A percentile compares a stretch with the other conserved stretches of the same genome.
These are phyloP conservation scores for Zymoseptoria passerinii DNA, from an alignment of 2,329 filamentous ascomycete genomes.

Conservation along the genomic window DNA sequence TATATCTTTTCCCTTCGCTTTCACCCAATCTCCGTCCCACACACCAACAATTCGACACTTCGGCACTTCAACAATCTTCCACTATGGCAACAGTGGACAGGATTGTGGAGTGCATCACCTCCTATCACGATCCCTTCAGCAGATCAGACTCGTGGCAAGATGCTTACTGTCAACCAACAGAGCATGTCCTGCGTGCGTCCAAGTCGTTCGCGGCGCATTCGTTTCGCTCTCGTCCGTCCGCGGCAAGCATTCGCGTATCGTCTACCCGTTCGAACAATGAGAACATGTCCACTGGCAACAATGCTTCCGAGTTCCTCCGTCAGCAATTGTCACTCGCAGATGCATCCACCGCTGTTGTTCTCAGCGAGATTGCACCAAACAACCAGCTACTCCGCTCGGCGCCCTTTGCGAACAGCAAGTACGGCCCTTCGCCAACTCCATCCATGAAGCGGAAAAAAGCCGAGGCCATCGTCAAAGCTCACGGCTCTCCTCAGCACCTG, in stretches of 20 bases:
- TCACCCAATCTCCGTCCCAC: neutral
- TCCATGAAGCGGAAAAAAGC: conserved; percentile 44
- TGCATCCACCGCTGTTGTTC: conserved; percentile 12
- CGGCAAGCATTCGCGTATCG: conserved; percentile 23
- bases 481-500: conserved; percentile 44
- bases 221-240: conserved; percentile 25
- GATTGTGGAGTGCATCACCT: neutral
- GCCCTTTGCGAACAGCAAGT: conserved; percentile 9
- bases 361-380: conserved; percentile 29
- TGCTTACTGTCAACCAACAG: conserved; percentile 15
- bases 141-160: neutral
- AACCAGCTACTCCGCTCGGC: conserved; percentile 22
- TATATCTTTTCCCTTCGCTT: neutral
- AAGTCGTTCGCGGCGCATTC: conserved; percentile 32
- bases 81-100: neutral
- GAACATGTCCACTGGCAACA: conserved; percentile 20
- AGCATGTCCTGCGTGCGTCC: conserved; percentile 32
- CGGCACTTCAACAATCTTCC: too few species aligned
- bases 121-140: conserved; percentile 1
- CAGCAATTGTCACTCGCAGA: neutral
- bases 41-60: neutral
- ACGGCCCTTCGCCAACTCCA: conserved; percentile 39
- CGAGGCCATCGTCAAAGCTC: conserved; percentile 43
- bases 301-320: conserved; percentile 13
- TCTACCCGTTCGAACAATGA: conserved; percentile 25